A percentile compares a stretch with the other conserved stretches of the same genome.
These are phyloP conservation scores for Sungouiozyma ichnusensis DNA, from an alignment of 805 yeast genomes.

Conservation along the genomic window DNA sequence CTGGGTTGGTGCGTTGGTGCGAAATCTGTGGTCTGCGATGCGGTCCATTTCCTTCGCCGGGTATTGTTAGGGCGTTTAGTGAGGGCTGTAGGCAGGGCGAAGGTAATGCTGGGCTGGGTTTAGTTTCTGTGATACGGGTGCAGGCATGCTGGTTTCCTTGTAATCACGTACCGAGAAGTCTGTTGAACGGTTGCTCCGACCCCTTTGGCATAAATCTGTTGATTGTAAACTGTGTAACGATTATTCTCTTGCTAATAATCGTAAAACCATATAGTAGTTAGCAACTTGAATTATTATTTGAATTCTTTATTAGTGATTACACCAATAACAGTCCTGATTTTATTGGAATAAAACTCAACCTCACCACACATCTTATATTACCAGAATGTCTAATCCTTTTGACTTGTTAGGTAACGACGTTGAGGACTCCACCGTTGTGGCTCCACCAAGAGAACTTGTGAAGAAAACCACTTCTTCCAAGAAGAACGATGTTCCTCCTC, in stretches of 20 bases:
- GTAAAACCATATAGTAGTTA: too few species aligned
- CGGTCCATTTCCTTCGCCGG: not conserved
- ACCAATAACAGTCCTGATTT: not conserved
- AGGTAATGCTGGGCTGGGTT: too few species aligned
- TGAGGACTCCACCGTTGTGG: slow-evolving; percentile 55
- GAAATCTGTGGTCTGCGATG: not conserved
- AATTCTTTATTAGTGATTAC: too few species aligned
- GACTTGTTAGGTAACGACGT: slow-evolving; percentile 82
- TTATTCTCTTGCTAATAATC: too few species aligned
- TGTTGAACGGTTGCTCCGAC: too few species aligned
- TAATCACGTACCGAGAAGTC: too few species aligned
- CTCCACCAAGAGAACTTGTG: slow-evolving; percentile 63
- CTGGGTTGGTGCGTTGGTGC: not conserved
- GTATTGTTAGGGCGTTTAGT: not conserved
- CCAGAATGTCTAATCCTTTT: slow-evolving; percentile 46
- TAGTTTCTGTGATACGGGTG: too few species aligned
- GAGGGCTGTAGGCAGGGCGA: not conserved
- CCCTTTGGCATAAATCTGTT: too few species aligned
- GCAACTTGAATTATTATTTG: too few species aligned
- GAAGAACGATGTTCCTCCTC: slow-evolving; percentile 75
- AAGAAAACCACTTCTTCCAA: slow-evolving; percentile 76
- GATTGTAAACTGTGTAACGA: too few species aligned
- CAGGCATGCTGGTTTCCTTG: too few species aligned
- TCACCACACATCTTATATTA: slow-evolving; percentile 1
- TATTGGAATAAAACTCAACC: not conserved